These are phyloP conservation scores for Kalmusia sp. DNA, from an alignment of 2,329 filamentous ascomycete genomes.

Conservation along the genomic window DNA sequence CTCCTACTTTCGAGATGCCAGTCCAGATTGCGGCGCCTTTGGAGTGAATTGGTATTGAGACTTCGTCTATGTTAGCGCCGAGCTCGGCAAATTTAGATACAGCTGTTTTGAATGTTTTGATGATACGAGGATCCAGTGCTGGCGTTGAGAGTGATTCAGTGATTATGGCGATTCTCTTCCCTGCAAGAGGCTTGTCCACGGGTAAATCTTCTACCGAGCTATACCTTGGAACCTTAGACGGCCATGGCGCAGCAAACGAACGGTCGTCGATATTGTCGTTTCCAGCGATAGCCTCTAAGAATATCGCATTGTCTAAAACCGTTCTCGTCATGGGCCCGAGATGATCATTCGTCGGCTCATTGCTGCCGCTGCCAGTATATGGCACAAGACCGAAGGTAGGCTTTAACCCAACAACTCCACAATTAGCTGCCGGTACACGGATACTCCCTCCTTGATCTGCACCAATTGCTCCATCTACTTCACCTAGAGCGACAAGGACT, in stretches of 20 bases:
- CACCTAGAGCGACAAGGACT: constrained; percentile 53
- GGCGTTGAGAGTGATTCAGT: constrained; percentile 34
- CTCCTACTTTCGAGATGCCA: constrained; percentile 49
- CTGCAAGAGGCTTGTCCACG: constrained; percentile 28
- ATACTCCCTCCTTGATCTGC: constrained; percentile 59
- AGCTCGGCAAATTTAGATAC: constrained; percentile 51
- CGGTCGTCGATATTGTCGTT: constrained; percentile 58
- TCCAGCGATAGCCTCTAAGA: constrained; percentile 56
- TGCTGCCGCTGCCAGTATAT: constrained; percentile 58
- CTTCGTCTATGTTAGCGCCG: constrained; percentile 58
- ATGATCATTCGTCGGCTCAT: constrained; percentile 61
- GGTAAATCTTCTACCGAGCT: constrained; percentile 19
- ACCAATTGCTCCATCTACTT: constrained; percentile 55
- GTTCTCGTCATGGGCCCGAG: constrained; percentile 54
- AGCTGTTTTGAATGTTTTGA: constrained; percentile 52
- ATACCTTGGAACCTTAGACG: constrained; percentile 35
- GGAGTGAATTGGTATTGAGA: constrained; percentile 59
- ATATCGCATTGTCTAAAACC: constrained; percentile 51
- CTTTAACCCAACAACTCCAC: constrained; percentile 56
- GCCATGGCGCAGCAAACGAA: constrained; percentile 40
- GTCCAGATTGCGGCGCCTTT: constrained; percentile 61
- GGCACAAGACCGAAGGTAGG: constrained; percentile 62
- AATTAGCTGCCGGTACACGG: constrained; percentile 51
- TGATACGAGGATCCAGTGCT: constrained; percentile 51
- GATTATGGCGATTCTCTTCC: constrained; percentile 40